Conservation (phyloP, 768 basidiomycete species). For the Kondoa subrosea region DNA sequence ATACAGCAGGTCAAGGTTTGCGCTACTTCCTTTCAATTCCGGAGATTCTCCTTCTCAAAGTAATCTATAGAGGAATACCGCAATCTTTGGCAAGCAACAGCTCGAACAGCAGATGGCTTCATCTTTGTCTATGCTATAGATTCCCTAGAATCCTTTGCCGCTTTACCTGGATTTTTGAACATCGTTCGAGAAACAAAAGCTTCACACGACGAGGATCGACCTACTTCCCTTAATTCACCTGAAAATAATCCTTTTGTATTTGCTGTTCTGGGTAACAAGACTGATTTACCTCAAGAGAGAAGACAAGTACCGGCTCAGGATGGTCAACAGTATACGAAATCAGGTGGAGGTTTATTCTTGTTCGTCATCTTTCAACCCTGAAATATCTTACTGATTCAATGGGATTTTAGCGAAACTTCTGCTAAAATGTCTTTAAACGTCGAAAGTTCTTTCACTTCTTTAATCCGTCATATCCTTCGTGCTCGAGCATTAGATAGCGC, state of each 20-base stretch:
- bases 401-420: background rate
- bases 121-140: background rate
- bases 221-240: background rate
- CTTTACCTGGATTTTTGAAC: background rate
- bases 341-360: background rate
- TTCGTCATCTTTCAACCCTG: background rate
- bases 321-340: background rate
- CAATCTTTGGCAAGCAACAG: background rate
- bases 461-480: background rate
- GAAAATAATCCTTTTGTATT: conserved; percentile 5
- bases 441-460: background rate
- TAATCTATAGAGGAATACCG: background rate
- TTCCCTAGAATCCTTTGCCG: background rate
- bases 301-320: background rate
- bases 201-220: background rate
- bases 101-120: background rate
- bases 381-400: background rate
- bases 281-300: background rate
- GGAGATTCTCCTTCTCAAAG: background rate
- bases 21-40: background rate
- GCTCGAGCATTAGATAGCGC: background rate
- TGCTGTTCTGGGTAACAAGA: conserved; percentile 3
- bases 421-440: background rate
- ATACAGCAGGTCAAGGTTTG: conserved; percentile 2
- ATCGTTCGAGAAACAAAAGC: background rate